Evolutionary conservation across 148 eudicot genomes (phyloP), one percentile per base, ranked within the genome.

Genomic region (Gaultheria prostrata): DNA sequence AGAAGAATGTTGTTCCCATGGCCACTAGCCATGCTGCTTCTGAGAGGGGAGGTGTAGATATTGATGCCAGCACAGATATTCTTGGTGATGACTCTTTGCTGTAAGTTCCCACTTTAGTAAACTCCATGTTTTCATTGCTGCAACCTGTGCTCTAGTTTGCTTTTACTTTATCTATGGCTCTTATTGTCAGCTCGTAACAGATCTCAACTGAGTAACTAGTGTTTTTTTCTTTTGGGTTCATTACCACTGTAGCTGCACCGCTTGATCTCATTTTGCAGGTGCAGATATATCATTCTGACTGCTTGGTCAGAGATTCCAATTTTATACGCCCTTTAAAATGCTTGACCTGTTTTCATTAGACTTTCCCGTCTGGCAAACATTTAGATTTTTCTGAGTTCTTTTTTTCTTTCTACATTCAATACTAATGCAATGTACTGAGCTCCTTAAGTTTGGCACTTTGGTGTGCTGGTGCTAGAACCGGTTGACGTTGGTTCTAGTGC

Each of bases 41-140:
- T 30, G 97, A 93, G 89, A 89, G 96, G 82, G 94, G 93, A 56
- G 89, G 51, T 75, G 91, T 88, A 35, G 97, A 93, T 88, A 89
- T 90, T 85, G 97, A 93, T 89, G 93, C 93, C 8, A 89, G 88
- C 77, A 89, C 97, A 14, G 94, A 92, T 86, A 76, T 92, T 43
- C 84, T 91, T 45, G 88, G 86, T 79, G 93, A 92, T 77, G 93
- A 92, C 56, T 82, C 90, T 59, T 86, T 89, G 63, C 83, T 92
- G 97, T 93, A 85, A 78, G 97, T 87, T 83, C 39, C 33, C 65
- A 6, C 18, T 76, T 43, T 15, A 24, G 11, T 26, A 24, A 43
- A 74, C 30, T 57, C 63, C 8, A 13, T 81, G 45, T n/a, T 1
- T 53, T 67, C 46, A 24, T 80, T 80, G 71, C 70, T 67, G 63